A percentile compares a stretch with the other conserved stretches of the same genome.
Conservation (phyloP, 2,329 filamentous ascomycete species). For the Byssochlamys sp. region DNA sequence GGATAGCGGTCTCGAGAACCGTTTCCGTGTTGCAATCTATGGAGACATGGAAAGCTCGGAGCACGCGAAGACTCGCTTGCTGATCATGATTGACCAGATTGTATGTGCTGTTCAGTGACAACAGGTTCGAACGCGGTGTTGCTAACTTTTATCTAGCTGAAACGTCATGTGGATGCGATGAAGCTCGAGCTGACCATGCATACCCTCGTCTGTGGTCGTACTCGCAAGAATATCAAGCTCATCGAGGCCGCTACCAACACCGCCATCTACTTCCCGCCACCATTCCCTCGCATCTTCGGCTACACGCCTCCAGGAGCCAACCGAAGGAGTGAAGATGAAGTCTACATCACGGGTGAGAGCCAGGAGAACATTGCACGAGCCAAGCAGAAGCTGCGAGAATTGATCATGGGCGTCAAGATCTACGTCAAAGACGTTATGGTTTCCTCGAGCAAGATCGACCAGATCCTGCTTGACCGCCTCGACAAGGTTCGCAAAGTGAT, state of each 20-base stretch:
- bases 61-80: conserved; percentile 87
- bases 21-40: conserved; percentile 86
- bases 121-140: not conserved
- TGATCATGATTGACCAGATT: conserved; percentile 95
- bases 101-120: conserved; percentile 42
- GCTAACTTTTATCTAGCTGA: conserved; percentile 31
- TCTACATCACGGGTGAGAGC: conserved; percentile 88
- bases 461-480: conserved; percentile 76
- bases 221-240: conserved; percentile 92
- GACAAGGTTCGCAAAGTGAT: conserved; percentile 98
- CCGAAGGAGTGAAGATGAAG: conserved; percentile 74
- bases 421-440: conserved; percentile 89
- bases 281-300: conserved; percentile 82
- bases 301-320: conserved; percentile 76
- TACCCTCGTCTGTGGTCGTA: conserved; percentile 82
- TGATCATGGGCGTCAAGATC: conserved; percentile 69
- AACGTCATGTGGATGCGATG: conserved; percentile 60
- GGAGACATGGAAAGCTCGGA: conserved; percentile 91
- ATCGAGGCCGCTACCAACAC: conserved; percentile 94
- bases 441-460: conserved; percentile 86
- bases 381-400: conserved; percentile 81
- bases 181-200: conserved; percentile 80
- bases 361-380: conserved; percentile 75
- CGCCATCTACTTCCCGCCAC: conserved; percentile 93
- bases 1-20: conserved; percentile 72